These are phyloP conservation scores for Batrachochytrium dendrobatidis DNA, from an alignment of 371 early-diverging fungal species.

Conservation along the genomic window DNA sequence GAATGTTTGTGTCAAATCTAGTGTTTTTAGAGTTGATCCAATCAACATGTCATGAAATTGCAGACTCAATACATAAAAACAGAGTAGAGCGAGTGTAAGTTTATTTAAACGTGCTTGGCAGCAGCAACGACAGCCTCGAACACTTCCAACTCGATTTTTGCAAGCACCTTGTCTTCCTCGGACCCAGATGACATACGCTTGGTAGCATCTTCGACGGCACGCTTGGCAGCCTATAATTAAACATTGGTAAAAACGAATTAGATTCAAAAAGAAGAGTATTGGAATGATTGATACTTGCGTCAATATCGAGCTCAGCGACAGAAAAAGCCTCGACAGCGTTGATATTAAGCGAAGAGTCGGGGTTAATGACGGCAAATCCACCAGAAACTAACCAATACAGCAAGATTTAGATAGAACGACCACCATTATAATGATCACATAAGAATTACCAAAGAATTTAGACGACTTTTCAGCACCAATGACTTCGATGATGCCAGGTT, in stretches of 20 bases:
- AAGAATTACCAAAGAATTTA: constrained; percentile 84
- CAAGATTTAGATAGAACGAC: neutral
- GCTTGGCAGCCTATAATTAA: constrained; percentile 54
- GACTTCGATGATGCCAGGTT: constrained; percentile 84
- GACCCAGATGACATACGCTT: constrained; percentile 45
- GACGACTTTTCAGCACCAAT: constrained; percentile 67
- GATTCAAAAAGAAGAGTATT: neutral
- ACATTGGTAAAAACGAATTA: neutral
- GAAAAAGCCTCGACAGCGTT: constrained; percentile 94
- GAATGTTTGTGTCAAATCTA: too few relatives aligned
- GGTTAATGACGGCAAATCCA: constrained; percentile 95
- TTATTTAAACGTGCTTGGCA: constrained; percentile 17
- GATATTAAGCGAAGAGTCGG: constrained; percentile 92
- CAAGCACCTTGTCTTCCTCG: constrained; percentile 78
- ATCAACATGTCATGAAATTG: too few relatives aligned
- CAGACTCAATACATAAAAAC: too few relatives aligned
- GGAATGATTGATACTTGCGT: constrained; percentile 15
- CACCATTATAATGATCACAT: neutral
- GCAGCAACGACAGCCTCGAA: constrained; percentile 63
- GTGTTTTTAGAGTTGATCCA: too few relatives aligned
- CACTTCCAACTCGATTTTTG: constrained; percentile 83
- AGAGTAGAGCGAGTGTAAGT: too few relatives aligned
- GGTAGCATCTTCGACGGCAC: constrained; percentile 80
- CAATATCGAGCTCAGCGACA: constrained; percentile 72
- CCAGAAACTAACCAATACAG: constrained; percentile 67